Percentiles rank a stretch among this genome's conserved stretches.
These are phyloP conservation scores for Pistacia integerrima DNA, from an alignment of 345 rosid species.

Conservation along the genomic window DNA sequence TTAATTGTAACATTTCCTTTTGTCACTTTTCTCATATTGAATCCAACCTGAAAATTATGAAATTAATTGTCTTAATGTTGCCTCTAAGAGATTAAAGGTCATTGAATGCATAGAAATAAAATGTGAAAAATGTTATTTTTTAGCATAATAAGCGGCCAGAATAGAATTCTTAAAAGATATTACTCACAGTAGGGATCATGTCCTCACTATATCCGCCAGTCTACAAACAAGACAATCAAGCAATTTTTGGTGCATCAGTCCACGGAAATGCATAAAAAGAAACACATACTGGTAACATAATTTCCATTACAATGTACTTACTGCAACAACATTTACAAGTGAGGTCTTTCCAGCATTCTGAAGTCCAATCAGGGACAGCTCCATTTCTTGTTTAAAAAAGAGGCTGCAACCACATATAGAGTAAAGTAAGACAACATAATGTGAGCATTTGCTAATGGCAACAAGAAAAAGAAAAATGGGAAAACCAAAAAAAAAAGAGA, in stretches of 20 bases:
- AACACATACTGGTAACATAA: background rate
- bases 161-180: slow-evolving; percentile 13
- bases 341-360: slow-evolving; percentile 91
- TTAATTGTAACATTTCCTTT: slow-evolving; percentile 94
- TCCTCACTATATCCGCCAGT: slow-evolving; percentile 92
- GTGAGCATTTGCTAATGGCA: slow-evolving; percentile 2
- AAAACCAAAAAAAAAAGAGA: background rate
- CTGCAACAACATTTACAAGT: slow-evolving; percentile 79
- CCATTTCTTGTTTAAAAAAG: slow-evolving; percentile 89
- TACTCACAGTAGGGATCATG: slow-evolving; percentile 82
- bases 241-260: slow-evolving; percentile 17
- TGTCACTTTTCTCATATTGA: slow-evolving; percentile 95
- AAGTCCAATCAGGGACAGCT: slow-evolving; percentile 83
- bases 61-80: background rate
- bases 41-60: slow-evolving; percentile 65
- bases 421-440: background rate
- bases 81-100: background rate
- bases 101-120: background rate
- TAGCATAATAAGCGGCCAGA: background rate
- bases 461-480: background rate
- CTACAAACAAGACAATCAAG: slow-evolving; percentile 42
- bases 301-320: slow-evolving; percentile 35
- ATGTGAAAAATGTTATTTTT: background rate
- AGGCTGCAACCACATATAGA: slow-evolving; percentile 51
- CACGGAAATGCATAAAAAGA: slow-evolving; percentile 13